Base-by-base conservation (phyloP, 352 stramenopile genomes). In the Pilasporangium apinafurcum region DNA sequence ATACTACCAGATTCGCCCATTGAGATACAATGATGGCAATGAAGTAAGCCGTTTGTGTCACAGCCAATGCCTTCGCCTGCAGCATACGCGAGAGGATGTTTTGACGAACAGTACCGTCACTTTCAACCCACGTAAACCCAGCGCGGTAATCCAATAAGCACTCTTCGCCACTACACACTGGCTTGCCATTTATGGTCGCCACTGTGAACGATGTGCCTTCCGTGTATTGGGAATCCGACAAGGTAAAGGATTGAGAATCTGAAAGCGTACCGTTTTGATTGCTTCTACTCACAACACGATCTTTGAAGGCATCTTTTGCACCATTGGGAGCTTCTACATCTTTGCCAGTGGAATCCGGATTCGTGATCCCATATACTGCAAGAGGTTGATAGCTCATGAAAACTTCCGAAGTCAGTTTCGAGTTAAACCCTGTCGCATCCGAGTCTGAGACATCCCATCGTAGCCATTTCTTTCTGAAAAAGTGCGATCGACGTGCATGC, bases 1-100 rank as follows among this genome's bases (percentile, higher is more conserved):
- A 95, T 36, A 94, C 78, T 10, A 96, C 48, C 16, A 96, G 25
- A 48, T 94, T 86, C 17, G 83, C 67, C 66, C 81, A 93, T 57
- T 96, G 86, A 26, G 76, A 73, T 25, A 96, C 46, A 8, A 95
- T 79, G 30, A 95, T 62, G 2, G 67, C 69, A 1, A 87, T 53
- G 49, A 92, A 89, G 50, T 83, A 92, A 25, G 80, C 77, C 26
- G 75, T 85, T 63, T 95, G 83, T 1, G 80, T 70, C 28, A 92
- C 71, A 2, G 65, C 42, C n/a, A 96, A 53, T 5, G 82, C 65
- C 48, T 86, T 74, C 35, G 73, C 59, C 48, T 86, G 69, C 21
- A 73, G 59, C 65, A 88, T 87, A 17, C 79, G 74, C 31, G 68
- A 90, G 45, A 83, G 62, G 33, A 96, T 84, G 62, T 96, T 93